phyloP scores from a whole-genome alignment of 1,284 basidiomycete species.

The Malassezia yamatoensis region DNA sequence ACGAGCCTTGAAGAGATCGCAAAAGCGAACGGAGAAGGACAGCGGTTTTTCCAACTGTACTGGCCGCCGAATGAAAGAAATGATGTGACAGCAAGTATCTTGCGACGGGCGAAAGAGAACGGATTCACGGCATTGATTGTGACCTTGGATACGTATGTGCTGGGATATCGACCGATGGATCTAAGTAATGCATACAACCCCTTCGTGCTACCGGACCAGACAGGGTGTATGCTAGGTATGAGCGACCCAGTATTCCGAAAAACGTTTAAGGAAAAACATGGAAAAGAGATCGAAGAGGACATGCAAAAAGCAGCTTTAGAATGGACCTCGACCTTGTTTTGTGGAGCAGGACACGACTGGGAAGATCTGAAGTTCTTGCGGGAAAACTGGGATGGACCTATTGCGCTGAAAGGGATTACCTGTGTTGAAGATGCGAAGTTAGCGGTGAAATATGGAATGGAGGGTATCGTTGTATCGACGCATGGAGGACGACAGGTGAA shows the following conservation, averaged over 20 bases:
- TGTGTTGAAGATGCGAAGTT: slow-evolving; percentile 26
- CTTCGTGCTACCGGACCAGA: slow-evolving; percentile 53
- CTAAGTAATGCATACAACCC: slow-evolving; percentile 11
- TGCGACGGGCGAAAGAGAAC: slow-evolving; percentile 58
- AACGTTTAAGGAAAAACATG: slow-evolving; percentile 10
- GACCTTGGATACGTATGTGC: background rate
- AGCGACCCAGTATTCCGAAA: slow-evolving; percentile 39
- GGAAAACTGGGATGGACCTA: slow-evolving; percentile 30
- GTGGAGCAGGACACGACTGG: slow-evolving; percentile 30
- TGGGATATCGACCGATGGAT: background rate
- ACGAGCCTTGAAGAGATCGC: slow-evolving; percentile 27
- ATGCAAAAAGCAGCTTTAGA: slow-evolving; percentile 23
- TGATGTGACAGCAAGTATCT: slow-evolving; percentile 58
- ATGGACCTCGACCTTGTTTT: slow-evolving; percentile 17
- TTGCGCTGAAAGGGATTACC: slow-evolving; percentile 43
- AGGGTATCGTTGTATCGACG: slow-evolving; percentile 41
- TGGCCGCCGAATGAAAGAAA: slow-evolving; percentile 54
- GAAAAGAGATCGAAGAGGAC: slow-evolving; percentile 24
- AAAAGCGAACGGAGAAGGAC: slow-evolving; percentile 16
- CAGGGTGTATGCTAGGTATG: slow-evolving; percentile 36
- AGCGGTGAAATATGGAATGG: slow-evolving; percentile 34
- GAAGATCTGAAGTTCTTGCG: slow-evolving; percentile 29
- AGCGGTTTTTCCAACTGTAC: slow-evolving; percentile 42
- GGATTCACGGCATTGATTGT: slow-evolving; percentile 50
- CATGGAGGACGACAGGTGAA: slow-evolving; percentile 45